Percentiles rank a stretch among this genome's conserved stretches.
Conservation (phyloP, 1,284 basidiomycete genomes). For the Ustilago bromivora region DNA sequence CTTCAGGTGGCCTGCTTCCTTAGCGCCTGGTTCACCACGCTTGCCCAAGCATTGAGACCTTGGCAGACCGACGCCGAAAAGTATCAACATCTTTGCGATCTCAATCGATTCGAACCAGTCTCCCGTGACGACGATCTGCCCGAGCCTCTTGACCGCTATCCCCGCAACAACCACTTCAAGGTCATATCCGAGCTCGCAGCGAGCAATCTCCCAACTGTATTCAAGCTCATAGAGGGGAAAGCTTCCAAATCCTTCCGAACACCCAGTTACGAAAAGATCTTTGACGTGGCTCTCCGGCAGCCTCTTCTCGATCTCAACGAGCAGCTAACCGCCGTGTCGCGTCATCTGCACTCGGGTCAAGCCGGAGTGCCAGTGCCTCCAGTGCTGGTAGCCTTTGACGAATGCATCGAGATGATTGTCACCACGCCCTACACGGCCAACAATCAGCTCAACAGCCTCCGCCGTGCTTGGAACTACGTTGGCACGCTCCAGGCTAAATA, state of each 20-base stretch:
- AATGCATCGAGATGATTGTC: too few species aligned
- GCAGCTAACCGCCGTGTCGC: neutral
- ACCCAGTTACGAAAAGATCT: neutral
- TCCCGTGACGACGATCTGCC: too few species aligned
- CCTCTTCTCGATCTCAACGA: neutral
- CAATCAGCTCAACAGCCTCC: too few species aligned
- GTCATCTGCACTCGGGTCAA: neutral
- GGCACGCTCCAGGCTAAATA: neutral
- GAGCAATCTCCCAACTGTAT: neutral
- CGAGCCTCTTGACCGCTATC: neutral
- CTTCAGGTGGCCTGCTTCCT: neutral
- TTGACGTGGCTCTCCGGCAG: neutral
- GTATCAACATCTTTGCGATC: neutral
- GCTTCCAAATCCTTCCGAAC: too few species aligned
- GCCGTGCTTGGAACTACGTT: too few species aligned
- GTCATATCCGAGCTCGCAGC: neutral
- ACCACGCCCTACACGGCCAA: too few species aligned
- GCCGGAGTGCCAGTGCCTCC: neutral
- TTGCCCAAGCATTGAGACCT: neutral
- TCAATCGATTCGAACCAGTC: neutral
- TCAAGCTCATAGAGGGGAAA: neutral
- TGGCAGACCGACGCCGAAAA: neutral
- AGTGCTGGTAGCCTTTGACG: too few species aligned
- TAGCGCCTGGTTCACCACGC: neutral
- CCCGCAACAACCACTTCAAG: neutral